These are phyloP conservation scores for Scheffersomyces ergatensis DNA, from an alignment of 805 yeast genomes.

Conservation along the genomic window DNA sequence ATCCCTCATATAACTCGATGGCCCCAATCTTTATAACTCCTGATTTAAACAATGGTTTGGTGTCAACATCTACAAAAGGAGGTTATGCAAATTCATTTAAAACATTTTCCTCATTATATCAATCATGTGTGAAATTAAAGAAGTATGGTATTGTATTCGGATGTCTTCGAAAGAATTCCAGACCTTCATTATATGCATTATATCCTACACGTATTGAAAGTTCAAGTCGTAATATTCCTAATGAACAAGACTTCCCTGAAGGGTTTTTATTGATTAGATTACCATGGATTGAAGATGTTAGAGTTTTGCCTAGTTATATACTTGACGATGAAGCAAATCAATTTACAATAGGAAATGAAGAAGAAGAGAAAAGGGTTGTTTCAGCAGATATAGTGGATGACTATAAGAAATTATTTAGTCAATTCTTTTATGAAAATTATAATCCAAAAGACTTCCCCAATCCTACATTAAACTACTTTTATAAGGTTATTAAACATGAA, in stretches of 20 bases:
- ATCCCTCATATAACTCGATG: conserved; percentile 50
- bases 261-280: conserved; percentile 69
- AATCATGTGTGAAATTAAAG: conserved; percentile 48
- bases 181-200: conserved; percentile 59
- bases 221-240: conserved; percentile 14
- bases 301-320: conserved; percentile 53
- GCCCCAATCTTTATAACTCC: conserved; percentile 68
- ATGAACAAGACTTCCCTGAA: conserved; percentile 46
- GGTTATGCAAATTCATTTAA: conserved; percentile 59
- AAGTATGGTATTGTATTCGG: conserved; percentile 77
- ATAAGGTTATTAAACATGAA: conserved; percentile 60
- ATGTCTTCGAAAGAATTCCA: conserved; percentile 47
- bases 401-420: conserved; percentile 27
- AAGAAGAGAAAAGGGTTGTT: conserved; percentile 10
- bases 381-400: conserved; percentile 12
- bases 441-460: conserved; percentile 58
- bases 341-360: not conserved
- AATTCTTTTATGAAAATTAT: conserved; percentile 47
- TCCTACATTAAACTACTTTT: conserved; percentile 68
- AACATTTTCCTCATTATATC: conserved; percentile 67
- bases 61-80: conserved; percentile 23
- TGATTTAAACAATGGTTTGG: conserved; percentile 44
- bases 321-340: not conserved
- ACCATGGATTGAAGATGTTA: conserved; percentile 75
- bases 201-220: conserved; percentile 45